Base-by-base conservation (phyloP, 2,329 filamentous ascomycete genomes). In the Ceratocystis lukuohia region DNA sequence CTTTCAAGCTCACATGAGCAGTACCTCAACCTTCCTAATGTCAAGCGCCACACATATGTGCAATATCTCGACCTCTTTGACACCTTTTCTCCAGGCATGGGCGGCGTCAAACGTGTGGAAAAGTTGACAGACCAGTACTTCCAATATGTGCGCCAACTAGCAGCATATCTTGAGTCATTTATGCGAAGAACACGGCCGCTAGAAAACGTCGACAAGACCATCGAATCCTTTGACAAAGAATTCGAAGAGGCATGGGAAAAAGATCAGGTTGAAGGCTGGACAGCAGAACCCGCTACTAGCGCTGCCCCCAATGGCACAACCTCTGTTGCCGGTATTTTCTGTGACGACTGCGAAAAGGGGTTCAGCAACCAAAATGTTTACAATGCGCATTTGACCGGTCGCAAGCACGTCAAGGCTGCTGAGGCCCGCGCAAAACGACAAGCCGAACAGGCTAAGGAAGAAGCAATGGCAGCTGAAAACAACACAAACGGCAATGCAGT, bases 291-390 rank as follows among this genome's bases (percentile, higher is more conserved):
- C 2, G 69, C 72, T 6, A 70, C 77, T 22, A 74, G 77, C 61
- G 77, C 75, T 66, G 72, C 73, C 72, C 25, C 48, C 17, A 25
- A 65, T 33, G 45, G 45, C 12, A 64, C 61, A 10, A 50, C 61
- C 15, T n/a, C 62, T 1, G 87, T 91, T 64, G 89, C 20, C 1
- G 22, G 88, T 0, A 82, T 91, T 17, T 97, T 89, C 88, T 99
- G 94, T 72, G 81, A 87, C 5, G 91, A 92, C 69, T 99, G 94
- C 74, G 88, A 94, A 73, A 96, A 92, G 76, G 90, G 93, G 68
- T 99, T 97, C 77, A 91, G 89, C 72, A 97, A 96, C 72, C 86
- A 94, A 70, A 96, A 96, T 69, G 91, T 96, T 61, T 96, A 96
- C 79, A 92, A 91, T 71, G 86, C 84, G 46, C 94, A 99, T 74